Evolutionary conservation across 331 rosid species (phyloP).

Genomic region (Prunus yedoensis): DNA sequence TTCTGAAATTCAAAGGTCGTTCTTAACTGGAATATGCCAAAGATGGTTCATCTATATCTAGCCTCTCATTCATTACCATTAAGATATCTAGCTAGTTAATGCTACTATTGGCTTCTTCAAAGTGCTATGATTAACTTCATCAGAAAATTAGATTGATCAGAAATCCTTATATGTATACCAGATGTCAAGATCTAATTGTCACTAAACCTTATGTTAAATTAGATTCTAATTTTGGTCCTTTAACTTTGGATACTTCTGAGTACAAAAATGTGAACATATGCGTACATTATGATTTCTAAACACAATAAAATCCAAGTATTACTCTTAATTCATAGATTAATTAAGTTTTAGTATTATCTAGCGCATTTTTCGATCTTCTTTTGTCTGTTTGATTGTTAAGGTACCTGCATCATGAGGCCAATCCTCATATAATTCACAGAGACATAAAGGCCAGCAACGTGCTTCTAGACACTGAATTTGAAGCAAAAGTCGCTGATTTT

Average conservation of each 20-base stretch:
- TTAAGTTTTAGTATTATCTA: neutral
- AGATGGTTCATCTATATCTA: neutral
- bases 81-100: neutral
- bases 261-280: neutral
- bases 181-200: neutral
- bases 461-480: conserved; percentile 52
- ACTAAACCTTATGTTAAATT: neutral
- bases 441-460: conserved; percentile 94
- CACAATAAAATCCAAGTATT: neutral
- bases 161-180: no score
- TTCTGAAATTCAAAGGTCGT: neutral
- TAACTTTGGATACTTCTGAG: neutral
- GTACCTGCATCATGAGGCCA: conserved; percentile 72
- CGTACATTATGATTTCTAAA: neutral
- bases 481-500: conserved; percentile 81
- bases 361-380: neutral
- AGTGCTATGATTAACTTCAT: neutral
- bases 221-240: neutral
- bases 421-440: conserved; percentile 72
- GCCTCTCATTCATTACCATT: no score
- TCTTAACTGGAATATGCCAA: neutral
- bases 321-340: neutral
- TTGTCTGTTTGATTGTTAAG: conserved; percentile 23
- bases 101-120: neutral
- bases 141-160: no score